Base-by-base conservation (phyloP, 2,329 filamentous ascomycete genomes). In the Sclerotiophoma versabilis region DNA sequence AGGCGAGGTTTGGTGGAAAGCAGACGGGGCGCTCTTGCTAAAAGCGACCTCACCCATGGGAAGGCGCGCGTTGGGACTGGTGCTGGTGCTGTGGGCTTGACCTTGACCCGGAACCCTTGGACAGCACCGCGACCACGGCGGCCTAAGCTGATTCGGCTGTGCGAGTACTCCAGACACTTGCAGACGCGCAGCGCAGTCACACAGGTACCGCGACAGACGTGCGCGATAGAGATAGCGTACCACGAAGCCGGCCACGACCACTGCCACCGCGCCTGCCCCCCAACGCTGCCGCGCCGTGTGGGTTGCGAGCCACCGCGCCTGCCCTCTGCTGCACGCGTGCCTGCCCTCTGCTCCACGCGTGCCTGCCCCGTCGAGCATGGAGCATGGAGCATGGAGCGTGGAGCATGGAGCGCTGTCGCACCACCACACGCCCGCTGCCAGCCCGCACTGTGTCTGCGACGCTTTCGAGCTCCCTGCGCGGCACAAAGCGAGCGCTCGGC, bases 121-220 rank as follows among this genome's bases (percentile, higher is more conserved):
- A 45, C 49, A 47, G 49, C 49, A 53, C 49, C 37, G 49, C 44
- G 50, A 43, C 32, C 44, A 54, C 44, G 36, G 37, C 33, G 36
- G 26, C 57, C 49, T 62, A 51, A 57, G 63, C 61, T 64, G 59
- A 57, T 63, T 60, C 51, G 51, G 53, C 53, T 57, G 60, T 62
- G 55, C 57, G 53, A 60, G 58, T 43, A 33, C 26, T 49, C 51
- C 51, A 49, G 39, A 43, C 50, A 48, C 14, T 46, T 39, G 42
- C 49, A 49, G 49, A 39, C 36, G 36, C 33, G 49, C 49, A 43
- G 47, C 54, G 32, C 42, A 46, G 55, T 65, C 59, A 46, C 62
- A 59, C 61, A 65, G 55, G 57, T 59, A 64, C 58, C 50, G 54
- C 55, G 29, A 44, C 29, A 45, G 39, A 45, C 34, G 51, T 43